Percentiles rank a stretch among this genome's conserved stretches.
phyloP scores from a whole-genome alignment of 1,284 basidiomycete species.

The Trichosporon asahii region DNA sequence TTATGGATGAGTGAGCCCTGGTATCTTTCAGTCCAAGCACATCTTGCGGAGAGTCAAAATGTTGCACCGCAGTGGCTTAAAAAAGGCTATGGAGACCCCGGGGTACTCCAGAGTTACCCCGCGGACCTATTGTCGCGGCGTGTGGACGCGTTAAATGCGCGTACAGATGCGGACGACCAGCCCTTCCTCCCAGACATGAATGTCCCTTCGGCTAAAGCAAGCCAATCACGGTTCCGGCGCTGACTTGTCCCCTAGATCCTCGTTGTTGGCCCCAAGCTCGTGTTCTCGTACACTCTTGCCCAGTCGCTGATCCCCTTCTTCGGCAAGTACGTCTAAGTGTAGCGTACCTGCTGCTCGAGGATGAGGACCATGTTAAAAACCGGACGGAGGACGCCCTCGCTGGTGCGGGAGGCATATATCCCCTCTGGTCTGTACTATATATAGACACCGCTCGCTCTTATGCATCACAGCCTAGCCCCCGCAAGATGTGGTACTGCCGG shows the following conservation, averaged over 20 bases:
- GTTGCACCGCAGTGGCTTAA: background rate
- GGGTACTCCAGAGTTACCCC: background rate
- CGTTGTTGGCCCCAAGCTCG: constrained; percentile 94
- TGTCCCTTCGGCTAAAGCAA: constrained; percentile 4
- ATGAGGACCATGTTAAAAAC: background rate
- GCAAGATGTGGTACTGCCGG: background rate
- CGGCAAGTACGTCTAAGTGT: constrained; percentile 64
- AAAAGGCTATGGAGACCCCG: background rate
- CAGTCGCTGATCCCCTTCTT: constrained; percentile 94
- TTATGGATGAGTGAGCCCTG: background rate
- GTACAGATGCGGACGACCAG: constrained; percentile 3
- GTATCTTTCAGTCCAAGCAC: background rate
- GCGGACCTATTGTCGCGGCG: background rate
- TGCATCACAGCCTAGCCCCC: constrained; percentile 11
- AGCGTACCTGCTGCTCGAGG: constrained; percentile 1
- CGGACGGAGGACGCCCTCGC: background rate
- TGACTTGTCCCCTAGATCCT: constrained; percentile 62
- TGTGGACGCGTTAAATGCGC: constrained; percentile 6
- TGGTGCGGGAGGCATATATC: constrained; percentile 4
- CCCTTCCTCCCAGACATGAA: background rate
- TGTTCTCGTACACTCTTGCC: constrained; percentile 96
- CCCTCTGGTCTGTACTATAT: constrained; percentile 12
- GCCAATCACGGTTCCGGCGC: background rate
- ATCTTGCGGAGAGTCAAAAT: background rate
- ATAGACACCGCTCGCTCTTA: constrained; percentile 13